Conservation (phyloP, 352 stramenopile genomes). For the Globisporangium orthogonon region DNA sequence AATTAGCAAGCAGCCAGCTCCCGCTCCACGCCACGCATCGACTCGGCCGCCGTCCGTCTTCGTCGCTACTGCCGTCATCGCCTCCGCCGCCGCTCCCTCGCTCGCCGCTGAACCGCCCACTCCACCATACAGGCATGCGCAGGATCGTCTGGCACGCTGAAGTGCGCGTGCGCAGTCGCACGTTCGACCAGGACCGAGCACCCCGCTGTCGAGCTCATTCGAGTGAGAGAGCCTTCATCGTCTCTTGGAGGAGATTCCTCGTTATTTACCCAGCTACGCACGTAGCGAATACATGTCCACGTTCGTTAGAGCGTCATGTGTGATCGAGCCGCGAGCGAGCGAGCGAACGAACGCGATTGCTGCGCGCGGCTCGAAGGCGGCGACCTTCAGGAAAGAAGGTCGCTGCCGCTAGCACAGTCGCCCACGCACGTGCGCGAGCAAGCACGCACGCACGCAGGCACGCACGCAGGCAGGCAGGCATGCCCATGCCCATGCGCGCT, state of each 20-base stretch:
- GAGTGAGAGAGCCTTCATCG: background rate
- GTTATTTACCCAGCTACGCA: conserved; percentile 8
- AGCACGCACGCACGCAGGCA: no score
- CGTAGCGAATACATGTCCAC: conserved; percentile 9
- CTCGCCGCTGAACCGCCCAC: conserved; percentile 1
- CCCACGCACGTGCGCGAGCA: background rate
- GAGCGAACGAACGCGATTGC: background rate
- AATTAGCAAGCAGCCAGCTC: background rate
- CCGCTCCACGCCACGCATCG: background rate
- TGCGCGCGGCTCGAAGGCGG: background rate
- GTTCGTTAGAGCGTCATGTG: conserved; percentile 10
- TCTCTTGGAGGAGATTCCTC: background rate
- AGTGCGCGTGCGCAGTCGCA: background rate
- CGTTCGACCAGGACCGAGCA: background rate
- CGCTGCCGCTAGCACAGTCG: background rate
- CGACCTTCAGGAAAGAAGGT: background rate
- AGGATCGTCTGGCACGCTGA: background rate
- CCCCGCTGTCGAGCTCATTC: background rate
- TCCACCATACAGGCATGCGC: background rate
- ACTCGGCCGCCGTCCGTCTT: background rate
- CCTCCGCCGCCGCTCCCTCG: no score
- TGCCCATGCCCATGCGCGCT: no score
- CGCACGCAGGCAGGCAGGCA: no score
- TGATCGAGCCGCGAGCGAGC: conserved; percentile 1
- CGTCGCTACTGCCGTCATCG: background rate